Base-by-base conservation (phyloP, 2,329 filamentous ascomycete species). In the Sporothrix protearum region DNA sequence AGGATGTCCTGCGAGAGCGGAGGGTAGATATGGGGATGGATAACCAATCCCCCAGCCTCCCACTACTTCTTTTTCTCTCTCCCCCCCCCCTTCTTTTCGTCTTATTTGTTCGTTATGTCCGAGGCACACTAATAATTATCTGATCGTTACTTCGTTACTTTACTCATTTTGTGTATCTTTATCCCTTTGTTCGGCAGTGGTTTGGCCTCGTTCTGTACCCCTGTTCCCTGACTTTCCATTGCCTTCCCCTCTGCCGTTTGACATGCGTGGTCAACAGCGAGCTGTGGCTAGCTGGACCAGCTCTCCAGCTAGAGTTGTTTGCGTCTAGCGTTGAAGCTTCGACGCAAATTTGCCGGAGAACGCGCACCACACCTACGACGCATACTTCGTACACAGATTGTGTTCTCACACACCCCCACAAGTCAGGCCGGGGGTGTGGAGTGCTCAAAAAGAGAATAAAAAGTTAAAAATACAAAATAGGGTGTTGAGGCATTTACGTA, bases 401-500 rank as follows among this genome's bases (percentile, higher is more conserved):
- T 51, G 63, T 36, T 67, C 45, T 67, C 63, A 33, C 63, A 47
- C 42, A 47, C 49, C 49, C 22, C 63, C 42, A 14, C 59, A 64
- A 9, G 22, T 19, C 6, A 12, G 19, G 4, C 12, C 30, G 14
- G 25, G 55, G 25, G n/a, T 53, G n/a, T 53, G 49, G n/a, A 51
- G 8, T 8, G n/a, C 22, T n/a, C 49, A 25, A 47, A 22, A 19
- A 6, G 19, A 49, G 47, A 42, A 30, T 8, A 39, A 28, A 19
- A 36, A 49, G 16, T 25, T 14, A 25, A 45, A 45, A 25, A 10
- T 6, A 22, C 16, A 63, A 64, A 12, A 19, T 12, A 7, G 3
- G 14, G 14, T 19, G 1, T 36, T 69, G 67, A 57, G 67, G 67
- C 39, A 69, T 69, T 69, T 61, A 36, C 61, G 33, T 14, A 30